Evolutionary conservation across 2,329 filamentous ascomycete genomes (phyloP), one percentile per base, ranked within the genome.

Genomic region (Penicillium glabrum): DNA sequence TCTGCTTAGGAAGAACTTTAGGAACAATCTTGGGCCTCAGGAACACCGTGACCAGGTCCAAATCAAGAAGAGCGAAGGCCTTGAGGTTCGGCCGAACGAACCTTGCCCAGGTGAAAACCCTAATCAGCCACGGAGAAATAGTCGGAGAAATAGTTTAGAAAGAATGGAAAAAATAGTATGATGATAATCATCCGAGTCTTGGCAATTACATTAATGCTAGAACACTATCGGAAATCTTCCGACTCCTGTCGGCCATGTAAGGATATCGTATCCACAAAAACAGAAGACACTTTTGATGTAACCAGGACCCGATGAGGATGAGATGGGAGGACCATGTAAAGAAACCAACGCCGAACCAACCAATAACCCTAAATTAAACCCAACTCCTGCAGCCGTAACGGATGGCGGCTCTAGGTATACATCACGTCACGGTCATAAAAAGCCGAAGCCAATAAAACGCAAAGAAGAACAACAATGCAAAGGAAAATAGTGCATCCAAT

Each of bases 231-330:
- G 43, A 56, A 37, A 46, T 7, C 1, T 23, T 41, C 19, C 31
- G 26, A 50, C 53, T 49, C 23, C 43, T 54, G n/a, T 46, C 35
- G 35, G 48, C 31, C 51, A 33, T 11, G 39, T 39, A 43, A 35
- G 23, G 50, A 35, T 41, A 47, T 46, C 51, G 58, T 50, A 57
- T 52, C 60, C 53, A 59, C 54, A 52, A 61, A 61, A 52, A 59
- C 57, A 63, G 48, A 55, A 65, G 51, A 56, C 60, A 62, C 62
- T 66, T 66, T 65, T 66, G 58, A 57, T 59, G 59, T 62, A 59
- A 62, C 63, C 63, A 58, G 27, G 62, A 64, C 61, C 56, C 60
- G 60, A 56, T 29, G 55, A 53, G 49, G 49, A 51, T 60, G 50
- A 59, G 59, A 60, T 60, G 58, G 57, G 61, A 65, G 60, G 9